These are phyloP conservation scores for Ambrosia trifida DNA, from an alignment of 129 eudicot species.

Conservation along the genomic window DNA sequence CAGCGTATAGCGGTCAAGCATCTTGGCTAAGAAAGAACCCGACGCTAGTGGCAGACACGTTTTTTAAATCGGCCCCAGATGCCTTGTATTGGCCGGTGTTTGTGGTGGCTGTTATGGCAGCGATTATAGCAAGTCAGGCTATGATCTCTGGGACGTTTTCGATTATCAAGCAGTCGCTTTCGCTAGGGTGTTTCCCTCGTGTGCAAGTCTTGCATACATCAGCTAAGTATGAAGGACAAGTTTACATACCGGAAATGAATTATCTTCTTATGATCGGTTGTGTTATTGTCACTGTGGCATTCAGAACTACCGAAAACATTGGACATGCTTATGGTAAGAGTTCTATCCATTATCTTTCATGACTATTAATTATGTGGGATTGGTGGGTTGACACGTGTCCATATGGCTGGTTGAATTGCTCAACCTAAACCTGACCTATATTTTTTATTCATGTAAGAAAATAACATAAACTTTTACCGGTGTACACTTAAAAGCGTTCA, in stretches of 20 bases:
- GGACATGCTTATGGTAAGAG: slow-evolving; percentile 75
- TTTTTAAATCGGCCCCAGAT: slow-evolving; percentile 60
- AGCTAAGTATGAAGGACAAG: slow-evolving; percentile 66
- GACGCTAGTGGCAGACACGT: slow-evolving; percentile 36
- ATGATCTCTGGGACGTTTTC: slow-evolving; percentile 70
- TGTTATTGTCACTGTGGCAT: slow-evolving; percentile 53
- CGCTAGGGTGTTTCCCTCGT: slow-evolving; percentile 74
- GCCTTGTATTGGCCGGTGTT: slow-evolving; percentile 62
- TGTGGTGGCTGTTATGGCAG: slow-evolving; percentile 63
- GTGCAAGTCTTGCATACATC: slow-evolving; percentile 72
- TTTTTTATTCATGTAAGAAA: too few species aligned
- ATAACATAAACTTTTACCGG: too few species aligned
- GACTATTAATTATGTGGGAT: too few species aligned
- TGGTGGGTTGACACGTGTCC: too few species aligned
- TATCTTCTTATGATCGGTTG: slow-evolving; percentile 70
- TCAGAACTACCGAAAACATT: slow-evolving; percentile 50
- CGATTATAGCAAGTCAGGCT: slow-evolving; percentile 74
- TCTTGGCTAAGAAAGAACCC: slow-evolving; percentile 49
- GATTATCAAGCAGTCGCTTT: slow-evolving; percentile 64
- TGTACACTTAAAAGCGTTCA: too few species aligned
- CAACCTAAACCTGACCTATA: too few species aligned
- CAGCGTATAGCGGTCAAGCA: slow-evolving; percentile 66
- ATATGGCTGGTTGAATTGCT: too few species aligned
- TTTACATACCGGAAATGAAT: slow-evolving; percentile 66
- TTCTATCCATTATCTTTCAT: not conserved